Evolutionary conservation across 192 early-diverging fungal genomes (phyloP), one percentile per base, ranked within the genome.

Genomic region (Backusella liffmaniae): DNA sequence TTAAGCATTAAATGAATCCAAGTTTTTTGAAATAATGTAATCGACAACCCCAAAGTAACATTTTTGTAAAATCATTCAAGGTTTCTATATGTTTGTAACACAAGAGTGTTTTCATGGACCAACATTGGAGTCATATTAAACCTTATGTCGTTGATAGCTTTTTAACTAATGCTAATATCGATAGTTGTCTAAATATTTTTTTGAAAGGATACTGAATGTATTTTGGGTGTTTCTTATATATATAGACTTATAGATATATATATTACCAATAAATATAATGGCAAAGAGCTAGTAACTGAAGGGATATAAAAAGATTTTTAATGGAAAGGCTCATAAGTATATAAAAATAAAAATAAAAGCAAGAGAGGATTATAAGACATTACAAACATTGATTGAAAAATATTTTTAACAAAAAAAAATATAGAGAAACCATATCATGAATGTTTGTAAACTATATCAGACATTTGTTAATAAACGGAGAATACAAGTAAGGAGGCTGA

Each of bases 61-160:
- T 10, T 56, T 53, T 62, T 26, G 10, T 29, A 29, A 10, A 10
- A 29, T 29, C 23, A 26, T 62, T 26, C 8, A 62, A 62, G 56
- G 0, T 62, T 62, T 62, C 10, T 62, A 62, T 62, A 26, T 62
- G 56, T 62, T 62, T 62, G 56, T 62, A 62, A 62, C 56, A 62
- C 56, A 29, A 29, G 26, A 62, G 56, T 29, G 56, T 62, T 62
- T 62, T 62, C 23, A 29, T 62, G 26, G 46, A n/a, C 18, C 46
- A 49, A 49, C 46, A 49, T 49, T 49, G 46, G 46, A 49, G 46
- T 49, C 46, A 49, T 16, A 49, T 49, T 49, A 49, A 49, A 49
- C 18, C 18, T n/a, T 49, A 49, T n/a, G 46, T 49, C 5, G 18
- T 8, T 4, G 18, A 16, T 15, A 49, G 46, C 18, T n/a, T n/a